Base-by-base conservation (phyloP, 495 filamentous ascomycete genomes). In the Penicillium cinerascens region DNA sequence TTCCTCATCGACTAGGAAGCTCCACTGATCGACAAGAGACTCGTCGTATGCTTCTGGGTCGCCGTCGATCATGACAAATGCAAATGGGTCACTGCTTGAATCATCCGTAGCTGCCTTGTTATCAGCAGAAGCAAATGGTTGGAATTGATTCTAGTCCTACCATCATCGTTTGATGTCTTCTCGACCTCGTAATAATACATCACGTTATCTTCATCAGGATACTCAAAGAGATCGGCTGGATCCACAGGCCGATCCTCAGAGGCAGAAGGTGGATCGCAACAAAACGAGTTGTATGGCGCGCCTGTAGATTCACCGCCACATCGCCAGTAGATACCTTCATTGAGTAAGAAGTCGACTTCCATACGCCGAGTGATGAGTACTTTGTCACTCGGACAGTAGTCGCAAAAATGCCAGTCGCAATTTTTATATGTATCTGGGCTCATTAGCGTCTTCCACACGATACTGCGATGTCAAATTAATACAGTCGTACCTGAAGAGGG, bases 41-140 rank as follows among this genome's bases (percentile, higher is more conserved):
- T 51, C 41, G 15, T 37, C 13, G n/a, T 51, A 44, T 15, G 29
- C 18, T 2, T 21, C 4, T 4, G 33, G 1, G 35, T 51, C 49
- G 15, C 49, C 29, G n/a, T 51, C 49, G 15, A 51, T 44, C 49
- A 51, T 51, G 15, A 51, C 13, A 27, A 51, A 44, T 38, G 21
- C 13, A 33, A 51, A 51, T 1, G 29, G 49, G 18, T 51, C 49
- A 2, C 2, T 44, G 13, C 41, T 37, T 16, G n/a, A 29, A 45
- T 45, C 25, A 45, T 35, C 15, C 4, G 18, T 25, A 22, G 15
- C 41, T 43, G 9, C 4, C 17, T 43, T 22, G 10, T 43, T 13
- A 27, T 27, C 25, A 27, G 25, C 25, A 27, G 25, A 27, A 23
- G 21, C n/a, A 43, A 43, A 6, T 23, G 20, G 21, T 22, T 43